These are phyloP conservation scores for Solanum tarijense DNA, from an alignment of 257 asterid genomes.

Conservation along the genomic window DNA sequence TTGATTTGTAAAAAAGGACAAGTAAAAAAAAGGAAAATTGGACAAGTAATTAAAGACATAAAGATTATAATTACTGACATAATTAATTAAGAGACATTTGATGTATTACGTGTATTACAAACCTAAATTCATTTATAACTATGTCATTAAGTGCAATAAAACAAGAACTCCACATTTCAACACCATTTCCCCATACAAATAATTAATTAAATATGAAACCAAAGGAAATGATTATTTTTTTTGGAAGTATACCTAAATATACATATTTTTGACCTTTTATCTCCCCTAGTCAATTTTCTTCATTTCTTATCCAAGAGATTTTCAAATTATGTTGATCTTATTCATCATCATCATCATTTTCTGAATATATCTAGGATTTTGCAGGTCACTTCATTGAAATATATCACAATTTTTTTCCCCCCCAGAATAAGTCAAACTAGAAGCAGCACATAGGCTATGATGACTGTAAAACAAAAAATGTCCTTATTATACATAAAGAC, in stretches of 20 bases:
- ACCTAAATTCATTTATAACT: background rate
- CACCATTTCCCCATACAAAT: background rate
- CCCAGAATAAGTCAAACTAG: slow-evolving; percentile 6
- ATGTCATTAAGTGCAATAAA: background rate
- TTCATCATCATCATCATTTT: background rate
- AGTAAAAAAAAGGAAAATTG: too few species aligned
- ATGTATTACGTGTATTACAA: background rate
- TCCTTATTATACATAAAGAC: slow-evolving; percentile 1
- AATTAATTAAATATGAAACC: background rate
- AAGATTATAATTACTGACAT: background rate
- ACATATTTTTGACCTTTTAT: background rate
- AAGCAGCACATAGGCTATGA: slow-evolving; percentile 6
- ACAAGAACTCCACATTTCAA: background rate
- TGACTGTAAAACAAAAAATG: slow-evolving; percentile 6
- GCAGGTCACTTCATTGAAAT: background rate
- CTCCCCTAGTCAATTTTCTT: background rate
- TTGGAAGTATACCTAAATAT: background rate
- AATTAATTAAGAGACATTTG: background rate
- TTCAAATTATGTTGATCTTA: background rate
- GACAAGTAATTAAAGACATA: too few species aligned
- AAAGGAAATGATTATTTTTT: background rate
- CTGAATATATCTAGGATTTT: background rate
- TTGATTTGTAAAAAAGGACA: too few species aligned
- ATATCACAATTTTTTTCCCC: background rate
- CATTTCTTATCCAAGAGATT: background rate